Evolutionary conservation across 345 rosid genomes (phyloP).

Genomic region (Mallotus nudiflorus): DNA sequence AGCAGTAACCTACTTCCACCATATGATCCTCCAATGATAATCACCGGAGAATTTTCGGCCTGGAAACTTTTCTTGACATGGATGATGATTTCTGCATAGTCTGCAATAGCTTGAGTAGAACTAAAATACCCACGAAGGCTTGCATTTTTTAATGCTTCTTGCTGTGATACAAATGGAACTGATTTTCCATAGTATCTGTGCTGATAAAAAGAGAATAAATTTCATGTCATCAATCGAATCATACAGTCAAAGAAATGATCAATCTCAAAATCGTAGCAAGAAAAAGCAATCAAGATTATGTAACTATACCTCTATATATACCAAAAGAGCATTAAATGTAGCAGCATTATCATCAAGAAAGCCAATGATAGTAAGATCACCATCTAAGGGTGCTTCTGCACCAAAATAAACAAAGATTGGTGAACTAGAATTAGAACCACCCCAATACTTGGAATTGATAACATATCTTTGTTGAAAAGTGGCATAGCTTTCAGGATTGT

Average conservation of each 20-base stretch:
- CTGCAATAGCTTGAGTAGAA: slow-evolving; percentile 59
- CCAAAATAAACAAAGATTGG: slow-evolving; percentile 48
- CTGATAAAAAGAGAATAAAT: not conserved
- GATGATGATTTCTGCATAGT: slow-evolving; percentile 54
- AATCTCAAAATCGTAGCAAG: too few relatives aligned
- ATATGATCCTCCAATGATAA: slow-evolving; percentile 69
- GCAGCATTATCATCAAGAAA: slow-evolving; percentile 38
- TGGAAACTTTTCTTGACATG: slow-evolving; percentile 39
- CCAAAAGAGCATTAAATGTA: slow-evolving; percentile 30
- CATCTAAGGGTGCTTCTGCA: slow-evolving; percentile 29
- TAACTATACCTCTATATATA: slow-evolving; percentile 45
- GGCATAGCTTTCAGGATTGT: slow-evolving; percentile 38
- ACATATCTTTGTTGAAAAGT: slow-evolving; percentile 42
- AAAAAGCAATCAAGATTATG: not conserved
- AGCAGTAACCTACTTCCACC: slow-evolving; percentile 59
- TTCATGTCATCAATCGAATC: too few relatives aligned
- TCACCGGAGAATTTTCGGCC: slow-evolving; percentile 51
- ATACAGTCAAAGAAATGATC: too few relatives aligned
- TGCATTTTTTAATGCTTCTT: slow-evolving; percentile 46
- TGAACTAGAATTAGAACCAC: slow-evolving; percentile 28
- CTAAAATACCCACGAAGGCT: slow-evolving; percentile 53
- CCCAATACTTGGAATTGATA: slow-evolving; percentile 42
- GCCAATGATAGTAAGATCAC: not conserved
- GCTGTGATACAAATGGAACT: slow-evolving; percentile 46
- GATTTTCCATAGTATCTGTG: slow-evolving; percentile 43